Evolutionary conservation across 768 basidiomycete genomes (phyloP), one percentile per base, ranked within the genome.

Genomic region (Termitomyces sp.): DNA sequence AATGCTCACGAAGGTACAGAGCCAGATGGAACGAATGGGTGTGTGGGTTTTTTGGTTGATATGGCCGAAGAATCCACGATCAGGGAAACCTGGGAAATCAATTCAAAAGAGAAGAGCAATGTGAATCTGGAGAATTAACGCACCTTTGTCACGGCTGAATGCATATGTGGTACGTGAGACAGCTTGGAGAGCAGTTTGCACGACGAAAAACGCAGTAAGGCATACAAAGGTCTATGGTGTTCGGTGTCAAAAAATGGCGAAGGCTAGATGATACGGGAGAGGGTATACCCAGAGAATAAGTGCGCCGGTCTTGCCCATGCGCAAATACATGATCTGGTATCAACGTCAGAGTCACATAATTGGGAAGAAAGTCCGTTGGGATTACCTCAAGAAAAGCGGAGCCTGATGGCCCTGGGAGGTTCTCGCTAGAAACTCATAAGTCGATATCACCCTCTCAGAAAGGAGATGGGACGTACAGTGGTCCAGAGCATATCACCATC

Each of bases 171-270:
- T 89, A 37, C 93, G 80, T 4, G 90, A 90, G 54, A 83, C 85
- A 23, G 92, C 92, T 63, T 95, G 92, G 6, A 92, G 77, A 11
- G 90, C 86, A 14, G 83, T 86, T 69, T 91, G 89, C 17, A 83
- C 85, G 55, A 92, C 90, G 68, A 91, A 91, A 75, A 92, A 94
- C 0, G 93, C 93, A 16, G 92, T 91, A 56, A 90, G 68, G 76
- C 92, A 93, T 31, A 92, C 88, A 59, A 87, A 85, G 14, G 77
- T 77, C 86, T 86, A 51, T 32, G 19, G 19, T 19, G 17, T n/a
- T 27, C 1, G 21, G 11, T 2, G 34, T 58, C 38, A 53, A 43
- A 25, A 9, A n/a, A 40, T n/a, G n/a, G 16, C 27, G 7, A 45
- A 25, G 17, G 4, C 1, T 23, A n/a, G 32, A 17, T 23, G 31